Conservation (phyloP, 108 stramenopile genomes). For the Bacterosira constricta region DNA sequence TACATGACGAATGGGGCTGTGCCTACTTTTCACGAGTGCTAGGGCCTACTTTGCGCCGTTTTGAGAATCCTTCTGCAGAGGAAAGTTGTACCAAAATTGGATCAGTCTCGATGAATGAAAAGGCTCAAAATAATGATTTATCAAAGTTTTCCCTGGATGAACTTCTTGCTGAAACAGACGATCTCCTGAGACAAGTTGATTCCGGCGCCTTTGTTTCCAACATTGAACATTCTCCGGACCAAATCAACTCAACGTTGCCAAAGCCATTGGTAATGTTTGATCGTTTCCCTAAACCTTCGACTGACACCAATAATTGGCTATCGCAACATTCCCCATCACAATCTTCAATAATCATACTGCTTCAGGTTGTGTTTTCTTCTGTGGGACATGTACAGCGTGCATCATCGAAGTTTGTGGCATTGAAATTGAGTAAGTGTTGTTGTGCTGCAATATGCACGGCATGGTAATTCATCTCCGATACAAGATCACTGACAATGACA, state of each 20-base stretch:
- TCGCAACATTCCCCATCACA: constrained; percentile 41
- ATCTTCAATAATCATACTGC: constrained; percentile 76
- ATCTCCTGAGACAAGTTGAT: constrained; percentile 55
- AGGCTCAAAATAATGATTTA: background rate
- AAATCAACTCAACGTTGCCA: constrained; percentile 45
- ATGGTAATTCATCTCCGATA: too few relatives aligned
- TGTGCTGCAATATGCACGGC: too few relatives aligned
- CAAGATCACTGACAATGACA: too few relatives aligned
- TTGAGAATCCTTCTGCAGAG: constrained; percentile 13
- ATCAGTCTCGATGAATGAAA: background rate
- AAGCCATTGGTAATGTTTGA: constrained; percentile 50
- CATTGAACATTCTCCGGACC: background rate
- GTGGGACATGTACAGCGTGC: constrained; percentile 90
- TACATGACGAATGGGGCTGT: constrained; percentile 74
- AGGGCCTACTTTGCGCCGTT: constrained; percentile 47
- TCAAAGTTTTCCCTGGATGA: constrained; percentile 35
- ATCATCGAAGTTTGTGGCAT: constrained; percentile 84
- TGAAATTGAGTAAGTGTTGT: constrained; percentile 63
- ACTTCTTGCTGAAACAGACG: constrained; percentile 45
- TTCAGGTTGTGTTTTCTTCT: constrained; percentile 86
- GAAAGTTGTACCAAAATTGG: constrained; percentile 12
- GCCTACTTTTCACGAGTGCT: constrained; percentile 64
- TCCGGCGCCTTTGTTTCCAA: constrained; percentile 50
- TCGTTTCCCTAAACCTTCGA: constrained; percentile 17
- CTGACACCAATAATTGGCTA: background rate